Evolutionary conservation across 108 stramenopile genomes (phyloP).

Genomic region (Parmales sp.): DNA sequence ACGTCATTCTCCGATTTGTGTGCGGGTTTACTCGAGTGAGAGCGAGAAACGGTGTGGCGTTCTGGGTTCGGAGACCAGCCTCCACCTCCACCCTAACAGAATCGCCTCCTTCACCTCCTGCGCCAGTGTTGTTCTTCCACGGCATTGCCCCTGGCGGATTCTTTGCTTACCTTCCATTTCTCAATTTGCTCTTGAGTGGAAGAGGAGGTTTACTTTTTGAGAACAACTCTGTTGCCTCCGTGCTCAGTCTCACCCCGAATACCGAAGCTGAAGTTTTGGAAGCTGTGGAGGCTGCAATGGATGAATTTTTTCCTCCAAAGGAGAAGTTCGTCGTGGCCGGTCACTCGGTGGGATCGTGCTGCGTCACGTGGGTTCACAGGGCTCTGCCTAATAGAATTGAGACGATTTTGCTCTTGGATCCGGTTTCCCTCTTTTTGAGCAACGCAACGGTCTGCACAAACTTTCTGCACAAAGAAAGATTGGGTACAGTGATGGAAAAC

Average conservation of each 20-base stretch:
- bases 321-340: slow-evolving; percentile 42
- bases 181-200: slow-evolving; percentile 20
- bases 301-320: neutral
- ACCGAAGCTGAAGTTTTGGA: slow-evolving; percentile 54
- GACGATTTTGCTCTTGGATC: slow-evolving; percentile 60
- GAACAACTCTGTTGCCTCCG: slow-evolving; percentile 47
- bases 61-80: slow-evolving; percentile 53
- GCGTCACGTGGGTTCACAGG: slow-evolving; percentile 49
- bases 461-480: slow-evolving; percentile 49
- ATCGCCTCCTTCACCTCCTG: neutral
- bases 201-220: slow-evolving; percentile 58
- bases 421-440: slow-evolving; percentile 65
- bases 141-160: slow-evolving; percentile 73
- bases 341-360: slow-evolving; percentile 79
- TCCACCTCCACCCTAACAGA: neutral
- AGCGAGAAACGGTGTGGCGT: slow-evolving; percentile 33
- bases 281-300: slow-evolving; percentile 29
- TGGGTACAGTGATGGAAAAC: slow-evolving; percentile 16
- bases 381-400: slow-evolving; percentile 17
- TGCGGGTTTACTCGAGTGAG: slow-evolving; percentile 45
- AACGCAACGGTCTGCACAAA: slow-evolving; percentile 72
- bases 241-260: slow-evolving; percentile 32
- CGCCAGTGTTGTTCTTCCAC: slow-evolving; percentile 71
- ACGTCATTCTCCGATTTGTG: slow-evolving; percentile 21
- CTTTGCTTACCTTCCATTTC: slow-evolving; percentile 50